A percentile compares a stretch with the other conserved stretches of the same genome.
phyloP scores from a whole-genome alignment of 2,329 filamentous ascomycete genomes.

The Verticillium alfalfae region DNA sequence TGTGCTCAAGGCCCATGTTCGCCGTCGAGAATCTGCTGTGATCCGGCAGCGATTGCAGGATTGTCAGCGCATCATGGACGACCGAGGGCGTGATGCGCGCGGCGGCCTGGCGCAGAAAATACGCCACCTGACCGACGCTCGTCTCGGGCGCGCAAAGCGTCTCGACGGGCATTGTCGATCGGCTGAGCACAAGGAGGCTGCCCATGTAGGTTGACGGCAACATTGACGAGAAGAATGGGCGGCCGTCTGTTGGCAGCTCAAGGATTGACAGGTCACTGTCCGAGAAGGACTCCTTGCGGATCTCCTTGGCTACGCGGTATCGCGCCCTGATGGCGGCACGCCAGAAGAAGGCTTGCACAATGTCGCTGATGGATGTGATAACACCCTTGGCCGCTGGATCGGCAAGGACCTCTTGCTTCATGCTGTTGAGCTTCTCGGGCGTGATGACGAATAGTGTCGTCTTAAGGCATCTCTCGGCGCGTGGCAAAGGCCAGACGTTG shows the following conservation, averaged over 20 bases:
- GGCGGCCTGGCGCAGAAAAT: conserved; percentile 16
- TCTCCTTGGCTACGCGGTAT: conserved; percentile 21
- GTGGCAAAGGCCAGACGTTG: conserved; percentile 20
- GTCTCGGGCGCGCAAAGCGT: conserved; percentile 19
- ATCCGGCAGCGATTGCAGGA: conserved; percentile 18
- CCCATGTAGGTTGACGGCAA: conserved; percentile 22
- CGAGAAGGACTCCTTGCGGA: conserved; percentile 10
- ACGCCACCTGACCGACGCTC: conserved; percentile 17
- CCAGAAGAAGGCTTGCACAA: conserved; percentile 34
- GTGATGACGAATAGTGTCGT: conserved; percentile 25
- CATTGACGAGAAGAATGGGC: conserved; percentile 20
- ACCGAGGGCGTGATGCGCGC: conserved; percentile 16
- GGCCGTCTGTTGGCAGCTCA: conserved; percentile 24
- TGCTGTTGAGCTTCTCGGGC: conserved; percentile 14
- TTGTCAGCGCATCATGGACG: conserved; percentile 20
- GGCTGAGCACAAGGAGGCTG: conserved; percentile 20
- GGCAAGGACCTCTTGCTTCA: conserved; percentile 21
- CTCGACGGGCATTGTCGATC: conserved; percentile 15
- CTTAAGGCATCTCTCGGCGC: conserved; percentile 17
- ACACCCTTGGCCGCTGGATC: conserved; percentile 17
- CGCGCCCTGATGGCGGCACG: conserved; percentile 25
- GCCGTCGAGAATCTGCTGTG: conserved; percentile 13
- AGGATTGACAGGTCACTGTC: conserved; percentile 22
- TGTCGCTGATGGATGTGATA: conserved; percentile 25
- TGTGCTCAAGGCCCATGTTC: conserved; percentile 18